Base-by-base conservation (phyloP, 1,139 yeast species). In the Eremothecium sinecaudum region DNA sequence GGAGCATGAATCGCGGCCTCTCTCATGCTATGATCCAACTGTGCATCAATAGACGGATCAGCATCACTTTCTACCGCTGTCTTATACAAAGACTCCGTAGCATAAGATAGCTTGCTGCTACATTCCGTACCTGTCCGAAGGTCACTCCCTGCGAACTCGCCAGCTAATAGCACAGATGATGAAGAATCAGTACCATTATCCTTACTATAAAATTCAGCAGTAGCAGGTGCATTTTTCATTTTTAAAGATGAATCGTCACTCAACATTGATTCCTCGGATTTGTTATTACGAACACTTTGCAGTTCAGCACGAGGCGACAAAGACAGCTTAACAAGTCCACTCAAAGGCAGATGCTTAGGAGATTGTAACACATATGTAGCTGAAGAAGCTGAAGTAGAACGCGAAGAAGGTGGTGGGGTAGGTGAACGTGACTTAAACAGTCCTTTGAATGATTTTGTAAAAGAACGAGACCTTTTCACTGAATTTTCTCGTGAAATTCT, bases 361-460 rank as follows among this genome's bases (percentile, higher is more conserved):
- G 31, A 26, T 17, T 28, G 16, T 10, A 29, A 27, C 7, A 31
- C 37, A n/a, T 10, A 16, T 18, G 21, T n/a, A n/a, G 19, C 19
- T 26, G 24, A 19, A 17, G 26, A 28, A 5, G 13, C 31, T 18
- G 16, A 19, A n/a, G 24, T 30, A 9, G 35, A 13, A 8, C 23
- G 16, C 23, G 31, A 28, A 14, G 37, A 24, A 11, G 34, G 25
- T 12, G 39, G 36, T 9, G 41, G 25, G 3, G 32, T 28, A 18
- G 39, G 18, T 8, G 30, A 25, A 19, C n/a, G 14, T 9, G 37
- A 38, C 32, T 44, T 51, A 31, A 53, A 53, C 5, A 53, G 38
- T 6, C 53, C 52, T 32, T 48, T 50, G 9, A 53, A 34, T 6
- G 58, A 52, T 31, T 45, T 50, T 6, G 58, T 51, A 11, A 53